These are phyloP conservation scores for Plantago coronopus DNA, from an alignment of 305 asterid genomes.

Conservation along the genomic window DNA sequence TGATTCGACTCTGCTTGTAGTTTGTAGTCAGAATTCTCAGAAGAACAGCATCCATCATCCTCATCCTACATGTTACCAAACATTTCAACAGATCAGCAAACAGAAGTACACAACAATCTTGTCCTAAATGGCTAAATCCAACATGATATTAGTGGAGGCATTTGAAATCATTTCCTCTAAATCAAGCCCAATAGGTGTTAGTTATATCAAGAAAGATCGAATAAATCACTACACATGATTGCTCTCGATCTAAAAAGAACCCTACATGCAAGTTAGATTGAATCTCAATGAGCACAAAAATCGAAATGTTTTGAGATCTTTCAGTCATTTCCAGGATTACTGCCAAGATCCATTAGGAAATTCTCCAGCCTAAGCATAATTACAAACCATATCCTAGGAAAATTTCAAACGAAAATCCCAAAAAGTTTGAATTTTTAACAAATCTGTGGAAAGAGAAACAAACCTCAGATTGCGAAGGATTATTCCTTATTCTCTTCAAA, in stretches of 20 bases:
- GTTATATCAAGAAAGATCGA: no score
- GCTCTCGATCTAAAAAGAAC: not conserved
- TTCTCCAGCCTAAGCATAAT: not conserved
- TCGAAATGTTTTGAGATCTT: no score
- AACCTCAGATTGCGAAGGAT: conserved; percentile 30
- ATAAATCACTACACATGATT: no score
- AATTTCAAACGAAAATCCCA: not conserved
- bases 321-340: no score
- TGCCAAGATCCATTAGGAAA: no score
- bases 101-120: not conserved
- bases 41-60: conserved; percentile 39
- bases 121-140: not conserved
- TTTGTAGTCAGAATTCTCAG: conserved; percentile 15
- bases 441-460: not conserved
- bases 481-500: conserved; percentile 27
- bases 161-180: no score
- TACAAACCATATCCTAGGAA: not conserved
- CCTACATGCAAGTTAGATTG: not conserved
- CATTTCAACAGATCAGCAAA: not conserved
- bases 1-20: not conserved
- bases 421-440: no score
- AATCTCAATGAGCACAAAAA: not conserved
- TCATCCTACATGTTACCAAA: conserved; percentile 29
- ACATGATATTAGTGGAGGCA: not conserved
- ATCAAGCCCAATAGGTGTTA: no score